Percentiles rank a stretch among this genome's conserved stretches.
phyloP scores from a whole-genome alignment of 1,139 yeast genomes.

The Pichia sp. region DNA sequence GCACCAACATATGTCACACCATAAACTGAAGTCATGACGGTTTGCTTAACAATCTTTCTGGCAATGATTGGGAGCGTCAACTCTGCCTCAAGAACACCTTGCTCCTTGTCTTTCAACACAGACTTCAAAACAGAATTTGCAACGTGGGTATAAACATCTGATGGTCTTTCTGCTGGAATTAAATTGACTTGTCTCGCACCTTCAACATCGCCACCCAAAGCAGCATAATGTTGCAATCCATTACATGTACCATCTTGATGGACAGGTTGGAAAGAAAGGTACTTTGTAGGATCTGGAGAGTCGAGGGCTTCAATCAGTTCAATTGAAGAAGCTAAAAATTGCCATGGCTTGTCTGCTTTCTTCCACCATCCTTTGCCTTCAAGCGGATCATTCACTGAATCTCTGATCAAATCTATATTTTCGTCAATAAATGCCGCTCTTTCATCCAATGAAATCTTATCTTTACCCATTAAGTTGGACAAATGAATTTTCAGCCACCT shows the following conservation, averaged over 20 bases:
- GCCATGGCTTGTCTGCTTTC: slow-evolving; percentile 93
- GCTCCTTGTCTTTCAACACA: slow-evolving; percentile 56
- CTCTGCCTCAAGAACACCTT: slow-evolving; percentile 45
- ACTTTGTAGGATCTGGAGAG: slow-evolving; percentile 70
- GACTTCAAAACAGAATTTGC: slow-evolving; percentile 64
- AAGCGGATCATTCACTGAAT: slow-evolving; percentile 70
- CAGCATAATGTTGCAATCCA: slow-evolving; percentile 97
- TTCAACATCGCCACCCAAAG: slow-evolving; percentile 91
- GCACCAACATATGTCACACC: slow-evolving; percentile 98
- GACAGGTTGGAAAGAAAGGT: slow-evolving; percentile 77
- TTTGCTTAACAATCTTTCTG: slow-evolving; percentile 90
- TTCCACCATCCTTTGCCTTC: slow-evolving; percentile 69
- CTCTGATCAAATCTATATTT: slow-evolving; percentile 56
- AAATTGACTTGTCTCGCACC: slow-evolving; percentile 93
- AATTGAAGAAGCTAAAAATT: slow-evolving; percentile 79
- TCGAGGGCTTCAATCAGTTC: slow-evolving; percentile 73
- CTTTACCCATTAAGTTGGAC: slow-evolving; percentile 84
- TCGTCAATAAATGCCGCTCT: slow-evolving; percentile 71
- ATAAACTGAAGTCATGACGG: slow-evolving; percentile 97
- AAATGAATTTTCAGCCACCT: slow-evolving; percentile 87
- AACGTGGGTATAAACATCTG: slow-evolving; percentile 85
- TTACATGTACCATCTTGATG: slow-evolving; percentile 99
- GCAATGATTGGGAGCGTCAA: slow-evolving; percentile 60
- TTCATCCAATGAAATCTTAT: slow-evolving; percentile 75
- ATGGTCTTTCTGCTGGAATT: slow-evolving; percentile 78